These are phyloP conservation scores for Trichosporon ovoides DNA, from an alignment of 1,284 basidiomycete genomes.

Conservation along the genomic window DNA sequence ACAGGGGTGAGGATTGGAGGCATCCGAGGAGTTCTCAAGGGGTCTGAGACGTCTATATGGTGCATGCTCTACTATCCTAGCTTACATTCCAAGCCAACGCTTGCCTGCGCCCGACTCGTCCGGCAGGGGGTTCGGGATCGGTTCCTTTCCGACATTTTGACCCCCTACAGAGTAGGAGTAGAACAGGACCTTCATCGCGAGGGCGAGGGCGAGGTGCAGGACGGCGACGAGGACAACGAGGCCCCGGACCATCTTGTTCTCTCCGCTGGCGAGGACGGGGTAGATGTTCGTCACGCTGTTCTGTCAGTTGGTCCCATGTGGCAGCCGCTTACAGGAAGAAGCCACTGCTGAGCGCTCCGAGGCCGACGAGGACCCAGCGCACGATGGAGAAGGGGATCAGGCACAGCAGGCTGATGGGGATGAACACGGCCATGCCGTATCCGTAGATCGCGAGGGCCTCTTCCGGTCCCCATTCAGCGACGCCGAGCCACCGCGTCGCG, in stretches of 20 bases:
- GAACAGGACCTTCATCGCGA: constrained; percentile 79
- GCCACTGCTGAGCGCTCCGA: constrained; percentile 69
- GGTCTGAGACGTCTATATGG: no score
- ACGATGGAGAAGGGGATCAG: constrained; percentile 71
- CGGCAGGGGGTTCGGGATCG: constrained; percentile 1
- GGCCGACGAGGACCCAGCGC: constrained; percentile 69
- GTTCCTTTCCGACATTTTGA: constrained; percentile 35
- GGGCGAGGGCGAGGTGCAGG: constrained; percentile 67
- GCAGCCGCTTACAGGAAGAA: constrained; percentile 63
- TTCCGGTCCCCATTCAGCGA: constrained; percentile 75
- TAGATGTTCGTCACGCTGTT: constrained; percentile 67
- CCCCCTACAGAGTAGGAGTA: constrained; percentile 56
- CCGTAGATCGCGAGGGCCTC: constrained; percentile 58
- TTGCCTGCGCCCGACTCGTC: neutral
- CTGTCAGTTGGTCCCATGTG: constrained; percentile 3
- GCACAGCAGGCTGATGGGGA: constrained; percentile 67
- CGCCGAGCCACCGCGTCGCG: constrained; percentile 71
- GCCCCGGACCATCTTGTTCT: constrained; percentile 74
- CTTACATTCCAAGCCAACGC: neutral
- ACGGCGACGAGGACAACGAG: constrained; percentile 66
- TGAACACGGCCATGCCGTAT: constrained; percentile 49
- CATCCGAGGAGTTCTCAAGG: neutral
- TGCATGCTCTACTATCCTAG: neutral
- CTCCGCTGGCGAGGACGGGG: constrained; percentile 76
- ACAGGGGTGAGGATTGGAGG: neutral